Conservation (phyloP, 2,329 filamentous ascomycete species). For the Trichoderma afroharzianum region DNA sequence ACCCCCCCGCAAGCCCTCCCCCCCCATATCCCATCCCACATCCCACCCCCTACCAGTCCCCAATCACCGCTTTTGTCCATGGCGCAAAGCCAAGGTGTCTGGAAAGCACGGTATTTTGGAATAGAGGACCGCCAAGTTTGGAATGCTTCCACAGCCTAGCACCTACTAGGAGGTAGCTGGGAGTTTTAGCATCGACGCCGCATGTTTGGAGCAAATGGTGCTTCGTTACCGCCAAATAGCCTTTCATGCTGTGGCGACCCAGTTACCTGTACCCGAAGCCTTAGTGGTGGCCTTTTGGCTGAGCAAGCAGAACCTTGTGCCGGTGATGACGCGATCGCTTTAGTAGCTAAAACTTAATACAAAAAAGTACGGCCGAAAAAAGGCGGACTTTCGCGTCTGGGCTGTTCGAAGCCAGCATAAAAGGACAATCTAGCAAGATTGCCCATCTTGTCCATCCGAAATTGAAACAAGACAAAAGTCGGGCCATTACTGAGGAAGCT, state of each 20-base stretch:
- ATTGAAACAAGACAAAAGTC: background rate
- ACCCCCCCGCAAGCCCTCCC: background rate
- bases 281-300: background rate
- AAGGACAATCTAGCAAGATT: background rate
- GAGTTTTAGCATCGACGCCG: background rate
- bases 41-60: background rate
- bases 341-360: background rate
- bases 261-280: background rate
- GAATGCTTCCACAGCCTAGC: background rate
- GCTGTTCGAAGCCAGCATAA: background rate
- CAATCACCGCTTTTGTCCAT: background rate
- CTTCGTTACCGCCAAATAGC: background rate
- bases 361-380: constrained; percentile 4
- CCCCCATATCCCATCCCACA: no score
- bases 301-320: constrained; percentile 4
- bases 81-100: background rate
- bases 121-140: background rate
- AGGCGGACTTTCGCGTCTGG: background rate
- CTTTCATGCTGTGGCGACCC: background rate
- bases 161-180: background rate
- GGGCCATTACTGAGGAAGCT: background rate
- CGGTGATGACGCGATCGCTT: constrained; percentile 2
- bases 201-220: background rate
- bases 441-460: background rate
- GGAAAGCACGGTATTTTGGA: background rate